phyloP scores from a whole-genome alignment of 495 filamentous ascomycete genomes.

The Bacidia gigantensis region DNA sequence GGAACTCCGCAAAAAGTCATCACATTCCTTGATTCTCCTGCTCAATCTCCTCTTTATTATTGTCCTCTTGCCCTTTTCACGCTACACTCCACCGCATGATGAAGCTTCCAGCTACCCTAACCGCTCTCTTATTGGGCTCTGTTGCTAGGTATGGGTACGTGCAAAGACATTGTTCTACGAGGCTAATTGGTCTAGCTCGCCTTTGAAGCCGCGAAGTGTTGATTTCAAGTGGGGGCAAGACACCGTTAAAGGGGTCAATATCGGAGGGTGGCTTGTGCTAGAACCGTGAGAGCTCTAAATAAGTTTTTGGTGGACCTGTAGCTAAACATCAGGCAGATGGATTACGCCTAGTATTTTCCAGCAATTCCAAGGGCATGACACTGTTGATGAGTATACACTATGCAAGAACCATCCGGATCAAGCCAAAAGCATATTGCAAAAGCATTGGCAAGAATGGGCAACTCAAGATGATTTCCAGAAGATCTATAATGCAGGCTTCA shows the following conservation, averaged over 20 bases:
- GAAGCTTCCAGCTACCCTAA: background rate
- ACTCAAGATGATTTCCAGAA: slow-evolving; percentile 43
- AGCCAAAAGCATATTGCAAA: slow-evolving; percentile 31
- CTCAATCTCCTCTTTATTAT: background rate
- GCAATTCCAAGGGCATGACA: slow-evolving; percentile 20
- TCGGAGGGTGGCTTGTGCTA: slow-evolving; percentile 45
- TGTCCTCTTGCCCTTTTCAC: background rate
- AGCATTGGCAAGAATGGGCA: slow-evolving; percentile 52
- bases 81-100: background rate
- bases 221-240: slow-evolving; percentile 28
- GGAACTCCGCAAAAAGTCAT: background rate
- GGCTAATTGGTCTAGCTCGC: background rate
- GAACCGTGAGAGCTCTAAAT: slow-evolving; percentile 21
- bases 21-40: background rate
- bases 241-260: slow-evolving; percentile 42
- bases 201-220: slow-evolving; percentile 12
- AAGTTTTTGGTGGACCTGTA: background rate
- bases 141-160: background rate
- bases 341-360: slow-evolving; percentile 34
- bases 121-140: background rate
- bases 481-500: slow-evolving; percentile 33
- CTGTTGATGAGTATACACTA: slow-evolving; percentile 49
- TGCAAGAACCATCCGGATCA: slow-evolving; percentile 35
- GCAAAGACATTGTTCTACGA: background rate
- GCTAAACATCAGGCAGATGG: slow-evolving; percentile 17